These are phyloP conservation scores for Aspergillus indologenus DNA, from an alignment of 495 filamentous ascomycete genomes.

Conservation along the genomic window DNA sequence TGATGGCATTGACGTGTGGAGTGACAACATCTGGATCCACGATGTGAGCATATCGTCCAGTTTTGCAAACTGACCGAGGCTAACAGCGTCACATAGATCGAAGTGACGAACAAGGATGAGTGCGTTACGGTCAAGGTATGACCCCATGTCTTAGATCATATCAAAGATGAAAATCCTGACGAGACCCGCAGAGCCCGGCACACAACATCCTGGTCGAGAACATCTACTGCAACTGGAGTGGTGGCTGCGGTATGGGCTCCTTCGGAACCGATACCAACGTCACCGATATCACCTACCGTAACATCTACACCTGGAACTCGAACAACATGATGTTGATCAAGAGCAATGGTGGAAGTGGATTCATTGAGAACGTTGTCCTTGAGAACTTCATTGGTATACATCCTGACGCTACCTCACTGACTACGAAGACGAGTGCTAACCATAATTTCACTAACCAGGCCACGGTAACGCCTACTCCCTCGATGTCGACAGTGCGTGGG, in stretches of 20 bases:
- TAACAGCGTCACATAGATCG: conserved; percentile 34
- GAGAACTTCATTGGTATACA: conserved; percentile 55
- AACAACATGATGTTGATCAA: conserved; percentile 67
- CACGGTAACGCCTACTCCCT: conserved; percentile 51
- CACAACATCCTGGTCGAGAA: conserved; percentile 53
- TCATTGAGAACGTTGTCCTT: conserved; percentile 39
- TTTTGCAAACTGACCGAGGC: neutral
- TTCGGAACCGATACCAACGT: conserved; percentile 38
- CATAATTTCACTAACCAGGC: conserved; percentile 22
- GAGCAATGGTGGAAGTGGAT: conserved; percentile 54
- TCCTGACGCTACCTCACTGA: neutral
- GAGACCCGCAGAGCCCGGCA: conserved; percentile 29
- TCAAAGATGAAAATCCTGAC: conserved; percentile 11
- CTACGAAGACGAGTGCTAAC: neutral
- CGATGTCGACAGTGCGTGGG: conserved; percentile 57
- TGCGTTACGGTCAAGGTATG: conserved; percentile 51
- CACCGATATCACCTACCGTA: conserved; percentile 46
- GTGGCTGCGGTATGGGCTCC: conserved; percentile 54
- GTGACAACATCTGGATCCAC: conserved; percentile 51
- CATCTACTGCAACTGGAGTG: conserved; percentile 57
- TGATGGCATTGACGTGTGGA: conserved; percentile 52
- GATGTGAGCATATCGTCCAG: conserved; percentile 31
- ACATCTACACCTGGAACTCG: conserved; percentile 50
- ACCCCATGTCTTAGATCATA: neutral
- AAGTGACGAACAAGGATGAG: conserved; percentile 56